Evolutionary conservation across 2,329 filamentous ascomycete species (phyloP), one percentile per base, ranked within the genome.

Genomic region (Lecanicillium sp.): DNA sequence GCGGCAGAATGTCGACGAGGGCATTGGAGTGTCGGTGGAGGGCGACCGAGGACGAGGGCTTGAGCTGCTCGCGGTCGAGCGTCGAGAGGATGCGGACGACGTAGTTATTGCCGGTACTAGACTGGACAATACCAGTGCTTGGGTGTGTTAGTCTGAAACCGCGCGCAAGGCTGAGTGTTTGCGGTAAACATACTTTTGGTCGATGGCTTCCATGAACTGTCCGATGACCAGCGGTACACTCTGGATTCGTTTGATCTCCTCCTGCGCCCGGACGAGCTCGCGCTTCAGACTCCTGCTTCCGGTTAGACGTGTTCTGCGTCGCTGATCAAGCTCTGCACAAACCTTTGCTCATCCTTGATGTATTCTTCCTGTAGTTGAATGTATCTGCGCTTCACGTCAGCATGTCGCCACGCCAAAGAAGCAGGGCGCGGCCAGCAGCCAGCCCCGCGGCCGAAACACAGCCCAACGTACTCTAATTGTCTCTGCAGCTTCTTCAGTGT

Each of bases 131-230:
- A 50, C 93, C 93, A 55, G 93, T 98, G 70, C 90, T 95, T n/a
- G 61, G 23, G 8, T n/a, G 14, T 19, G 45, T 48, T 30, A 54
- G 42, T 11, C 50, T n/a, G 35, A 44, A 12, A 21, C 33, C 45
- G 42, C 19, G 39, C 37, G 36, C 50, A 20, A 30, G 49, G 58
- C 49, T 60, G 58, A 47, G 3, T 47, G 20, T 14, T 38, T 44
- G 41, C 21, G 14, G 51, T 30, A 20, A 43, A 51, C 79, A 67
- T 78, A 95, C 89, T 96, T 98, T 72, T 98, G 93, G 68, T 98
- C 93, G 64, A 98, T 98, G 48, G 93, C 93, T 72, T 98, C 93
- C 93, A 98, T 98, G 66, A 98, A 98, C 71, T 98, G 93, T 52
- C 93, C 93, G 66, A 98, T 98, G 54, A 98, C 93, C 53, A 98